Evolutionary conservation across 1,284 basidiomycete species (phyloP), one percentile per base, ranked within the genome.

Genomic region (Heterobasidion annosum): DNA sequence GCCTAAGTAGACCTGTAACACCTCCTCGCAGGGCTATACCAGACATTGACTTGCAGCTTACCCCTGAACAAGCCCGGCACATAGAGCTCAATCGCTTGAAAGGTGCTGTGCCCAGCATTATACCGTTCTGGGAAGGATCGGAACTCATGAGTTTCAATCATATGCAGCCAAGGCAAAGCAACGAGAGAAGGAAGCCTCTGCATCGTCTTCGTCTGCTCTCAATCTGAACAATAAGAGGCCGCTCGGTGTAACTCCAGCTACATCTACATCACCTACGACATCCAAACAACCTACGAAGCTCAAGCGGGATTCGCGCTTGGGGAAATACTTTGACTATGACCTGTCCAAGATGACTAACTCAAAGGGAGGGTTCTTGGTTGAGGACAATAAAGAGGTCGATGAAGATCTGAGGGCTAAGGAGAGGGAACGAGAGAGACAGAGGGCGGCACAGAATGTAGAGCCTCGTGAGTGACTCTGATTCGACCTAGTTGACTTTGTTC

Each of bases 321-420:
- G 89, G 33, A 92, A 85, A 53, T 96, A 96, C 70, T 93, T 94
- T 61, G 93, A 97, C 60, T 98, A 97, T 81, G 93, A 97, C 68
- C 69, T 98, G n/a, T 91, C 89, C 16, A 98, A 96, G 73, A 92
- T 96, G 88, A 86, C 91, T 62, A 96, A 98, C 66, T 88, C 92
- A 3, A 90, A 94, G 67, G 94, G 94, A 53, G 95, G 94, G 0
- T 98, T 97, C 70, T 70, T 97, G 58, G 75, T 94, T 2, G 88
- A 95, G 62, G 85, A 94, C 40, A 86, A 83, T 8, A 85, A 85
- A 62, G 86, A 92, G 64, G 74, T 81, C 45, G 78, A 87, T 63
- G 83, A 85, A 61, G 81, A 83, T 55, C 63, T 77, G 44, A 73
- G 77, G 60, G 74, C 84, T 60, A 88, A 85, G 63, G 89, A 92